These are phyloP conservation scores for Rhizopogon vinicolor DNA, from an alignment of 768 basidiomycete genomes.

Conservation along the genomic window DNA sequence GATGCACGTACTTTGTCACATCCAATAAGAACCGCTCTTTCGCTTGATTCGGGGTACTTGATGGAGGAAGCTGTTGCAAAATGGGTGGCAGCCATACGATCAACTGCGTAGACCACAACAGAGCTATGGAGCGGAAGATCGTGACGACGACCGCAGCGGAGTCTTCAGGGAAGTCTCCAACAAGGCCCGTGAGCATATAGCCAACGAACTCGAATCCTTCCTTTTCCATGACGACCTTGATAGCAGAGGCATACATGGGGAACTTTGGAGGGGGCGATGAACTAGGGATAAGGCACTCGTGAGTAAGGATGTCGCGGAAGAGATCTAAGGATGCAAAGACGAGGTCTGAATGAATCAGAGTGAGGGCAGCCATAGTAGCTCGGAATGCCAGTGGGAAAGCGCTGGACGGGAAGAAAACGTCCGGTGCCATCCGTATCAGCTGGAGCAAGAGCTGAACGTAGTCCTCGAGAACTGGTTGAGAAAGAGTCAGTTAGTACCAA, in stretches of 20 bases:
- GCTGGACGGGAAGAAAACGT: conserved; percentile 73
- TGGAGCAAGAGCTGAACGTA: conserved; percentile 79
- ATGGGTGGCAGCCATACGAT: conserved; percentile 69
- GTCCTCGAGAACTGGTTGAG: conserved; percentile 82
- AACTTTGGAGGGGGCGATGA: conserved; percentile 55
- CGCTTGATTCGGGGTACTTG: conserved; percentile 55
- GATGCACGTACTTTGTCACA: conserved; percentile 59
- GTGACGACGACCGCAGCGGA: conserved; percentile 66
- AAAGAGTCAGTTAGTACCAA: conserved; percentile 1
- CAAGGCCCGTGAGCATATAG: conserved; percentile 70
- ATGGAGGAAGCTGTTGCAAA: conserved; percentile 63
- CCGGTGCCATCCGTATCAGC: conserved; percentile 63
- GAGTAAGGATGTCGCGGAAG: conserved; percentile 68
- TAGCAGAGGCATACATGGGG: conserved; percentile 55
- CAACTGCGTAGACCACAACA: conserved; percentile 65
- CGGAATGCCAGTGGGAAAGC: conserved; percentile 77
- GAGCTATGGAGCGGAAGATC: conserved; percentile 67
- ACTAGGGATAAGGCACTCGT: conserved; percentile 59
- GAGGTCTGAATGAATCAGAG: conserved; percentile 78
- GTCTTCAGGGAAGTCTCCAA: conserved; percentile 88
- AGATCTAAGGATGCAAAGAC: conserved; percentile 80
- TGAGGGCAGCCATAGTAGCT: conserved; percentile 71
- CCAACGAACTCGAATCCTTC: conserved; percentile 71
- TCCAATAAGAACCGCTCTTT: conserved; percentile 73
- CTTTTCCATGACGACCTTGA: conserved; percentile 56